Evolutionary conservation across 2,329 filamentous ascomycete species (phyloP), one percentile per base, ranked within the genome.

Genomic region (Plectosphaerella cucumerina): DNA sequence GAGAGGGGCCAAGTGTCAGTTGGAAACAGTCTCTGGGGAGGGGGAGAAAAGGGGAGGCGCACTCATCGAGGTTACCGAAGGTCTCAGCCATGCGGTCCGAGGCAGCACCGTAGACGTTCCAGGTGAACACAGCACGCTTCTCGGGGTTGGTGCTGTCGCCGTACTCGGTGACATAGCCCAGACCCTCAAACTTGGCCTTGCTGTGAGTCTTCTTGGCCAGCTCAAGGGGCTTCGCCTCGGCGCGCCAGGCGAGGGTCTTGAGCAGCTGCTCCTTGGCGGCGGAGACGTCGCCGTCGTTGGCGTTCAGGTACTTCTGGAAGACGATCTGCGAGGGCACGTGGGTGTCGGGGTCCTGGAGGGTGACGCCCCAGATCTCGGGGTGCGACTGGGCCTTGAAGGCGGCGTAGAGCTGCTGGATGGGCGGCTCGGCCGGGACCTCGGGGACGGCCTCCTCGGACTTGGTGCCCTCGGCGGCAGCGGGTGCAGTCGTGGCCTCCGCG

Each of bases 291-390:
- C 86, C 86, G 54, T 85, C 84, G 67, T 97, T 97, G 65, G 92
- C 93, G 59, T 92, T 89, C 51, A 97, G 81, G 73, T 92, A 97
- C 75, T 97, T 97, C 66, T 96, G 90, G 47, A 97, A 77, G 48
- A 97, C 82, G 60, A 96, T 85, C 65, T 88, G 86, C 44, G 88
- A 92, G 50, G 89, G 89, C 48, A 92, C 77, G 60, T 90, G 78
- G 39, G 70, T 68, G 18, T 72, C 70, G 15, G 72, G 70, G 50
- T 74, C 68, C 12, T 69, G 69, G 44, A 97, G 81, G 31, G 80
- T 74, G 50, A 97, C 84, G 47, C 92, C 92, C 84, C 92, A 97
- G 78, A 97, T 89, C 75, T 97, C 91, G 48, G 72, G 72, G 69
- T 96, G 79, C 12, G 71, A 76, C 47, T 81, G 72, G 52, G 76